Evolutionary conservation across 164 flowering plant species (phyloP).

Genomic region (Tetracentron sinense): DNA sequence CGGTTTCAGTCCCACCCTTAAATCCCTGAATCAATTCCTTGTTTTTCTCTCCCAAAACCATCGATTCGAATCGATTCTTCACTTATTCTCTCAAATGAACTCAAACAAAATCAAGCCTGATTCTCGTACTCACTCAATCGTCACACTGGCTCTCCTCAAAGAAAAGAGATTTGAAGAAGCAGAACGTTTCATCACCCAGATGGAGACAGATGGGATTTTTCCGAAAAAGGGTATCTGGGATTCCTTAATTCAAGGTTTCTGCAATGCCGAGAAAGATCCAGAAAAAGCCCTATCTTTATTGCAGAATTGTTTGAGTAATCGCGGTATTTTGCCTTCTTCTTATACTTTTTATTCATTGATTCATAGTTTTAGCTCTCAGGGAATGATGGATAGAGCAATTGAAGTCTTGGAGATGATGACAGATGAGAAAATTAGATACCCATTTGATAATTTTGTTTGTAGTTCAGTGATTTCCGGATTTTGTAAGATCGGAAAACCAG

Average conservation of each 20-base stretch:
- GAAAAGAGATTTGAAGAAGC: constrained; percentile 42
- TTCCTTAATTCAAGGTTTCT: constrained; percentile 45
- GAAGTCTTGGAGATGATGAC: constrained; percentile 62
- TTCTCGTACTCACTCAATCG: constrained; percentile 35
- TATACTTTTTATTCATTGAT: constrained; percentile 44
- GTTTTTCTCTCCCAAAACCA: constrained; percentile 33
- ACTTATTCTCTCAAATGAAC: constrained; percentile 42
- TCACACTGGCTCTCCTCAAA: constrained; percentile 44
- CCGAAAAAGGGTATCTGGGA: constrained; percentile 37
- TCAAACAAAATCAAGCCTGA: constrained; percentile 33
- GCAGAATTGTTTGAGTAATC: constrained; percentile 32
- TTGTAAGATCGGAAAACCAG: constrained; percentile 57
- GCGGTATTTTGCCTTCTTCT: constrained; percentile 45
- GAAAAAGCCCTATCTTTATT: constrained; percentile 45
- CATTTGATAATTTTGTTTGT: constrained; percentile 55
- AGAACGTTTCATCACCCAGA: constrained; percentile 32
- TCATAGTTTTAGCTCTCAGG: constrained; percentile 37
- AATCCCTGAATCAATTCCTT: constrained; percentile 41
- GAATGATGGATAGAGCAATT: constrained; percentile 50
- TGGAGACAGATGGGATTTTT: constrained; percentile 21
- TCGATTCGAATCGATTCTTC: constrained; percentile 26
- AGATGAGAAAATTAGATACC: constrained; percentile 36
- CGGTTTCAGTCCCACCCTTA: constrained; percentile 52
- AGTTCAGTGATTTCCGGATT: constrained; percentile 65
- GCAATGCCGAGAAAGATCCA: constrained; percentile 37